Evolutionary conservation across 768 basidiomycete species (phyloP), one percentile per base, ranked within the genome.

Genomic region (Mycena rosella): DNA sequence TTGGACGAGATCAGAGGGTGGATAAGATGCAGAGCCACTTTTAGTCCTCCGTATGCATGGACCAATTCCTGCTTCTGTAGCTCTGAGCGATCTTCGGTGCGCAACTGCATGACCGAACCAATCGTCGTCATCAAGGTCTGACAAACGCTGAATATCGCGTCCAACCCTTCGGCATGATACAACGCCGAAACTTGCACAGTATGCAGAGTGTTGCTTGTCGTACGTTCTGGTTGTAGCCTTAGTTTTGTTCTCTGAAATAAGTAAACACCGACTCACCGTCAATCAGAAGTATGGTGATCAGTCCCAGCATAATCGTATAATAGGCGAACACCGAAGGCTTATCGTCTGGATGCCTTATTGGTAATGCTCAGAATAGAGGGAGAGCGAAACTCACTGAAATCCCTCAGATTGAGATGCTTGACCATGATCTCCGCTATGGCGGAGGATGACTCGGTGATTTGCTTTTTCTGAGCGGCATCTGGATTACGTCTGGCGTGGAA

Each of bases 181-280:
- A 98, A 92, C 0, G 90, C 86, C 55, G 88, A 83, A 30, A 98
- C 84, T 13, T 97, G 84, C 40, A 96, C 89, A 0, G 95, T 96
- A 74, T 98, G 92, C 9, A 98, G 77, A 11, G 88, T 89, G 60
- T 88, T 91, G 61, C 89, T 87, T 32, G 88, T 81, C 0, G 93
- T 87, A 17, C 95, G 92, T 61, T 96, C 96, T 97, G 72, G 34
- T 59, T 10, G 20, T 18, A 61, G 32, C 40, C 53, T 55, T 17
- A 42, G n/a, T 56, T 45, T 65, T 27, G 30, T 63, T 40, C 67
- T 57, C 72, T 47, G 63, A 65, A 48, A 36, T 26, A 63, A 60
- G 29, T 57, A 17, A 27, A 62, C 20, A 3, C n/a, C 34, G 32
- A 71, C 75, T 48, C 67, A 87, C 87, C 86, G 70, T 88, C 86